Evolutionary conservation across 108 stramenopile genomes (phyloP).

Genomic region (Fistulifera pelliculosa): DNA sequence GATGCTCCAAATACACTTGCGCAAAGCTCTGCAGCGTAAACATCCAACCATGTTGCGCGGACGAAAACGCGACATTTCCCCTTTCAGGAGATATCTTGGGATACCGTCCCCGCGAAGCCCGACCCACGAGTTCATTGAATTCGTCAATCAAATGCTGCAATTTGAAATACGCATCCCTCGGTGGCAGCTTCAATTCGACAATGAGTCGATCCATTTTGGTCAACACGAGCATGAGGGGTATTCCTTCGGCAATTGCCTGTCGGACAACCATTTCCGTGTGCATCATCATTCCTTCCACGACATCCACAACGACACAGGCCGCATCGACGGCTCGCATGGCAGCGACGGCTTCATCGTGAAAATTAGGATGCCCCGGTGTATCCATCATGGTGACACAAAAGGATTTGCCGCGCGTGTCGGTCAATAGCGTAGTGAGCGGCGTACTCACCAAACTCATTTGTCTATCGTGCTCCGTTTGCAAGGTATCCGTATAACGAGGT

Average conservation of each 20-base stretch:
- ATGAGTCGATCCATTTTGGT: conserved; percentile 96
- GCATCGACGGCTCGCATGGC: conserved; percentile 83
- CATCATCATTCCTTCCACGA: conserved; percentile 93
- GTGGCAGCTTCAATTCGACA: conserved; percentile 91
- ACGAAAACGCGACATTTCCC: conserved; percentile 91
- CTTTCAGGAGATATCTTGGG: conserved; percentile 60
- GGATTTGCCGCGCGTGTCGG: conserved; percentile 84
- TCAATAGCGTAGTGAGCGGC: conserved; percentile 75
- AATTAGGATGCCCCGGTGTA: conserved; percentile 93
- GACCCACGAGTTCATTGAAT: conserved; percentile 65
- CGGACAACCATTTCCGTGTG: conserved; percentile 82
- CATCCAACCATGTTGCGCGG: conserved; percentile 81
- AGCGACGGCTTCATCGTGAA: conserved; percentile 91
- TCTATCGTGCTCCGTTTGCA: conserved; percentile 89
- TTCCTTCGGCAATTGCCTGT: conserved; percentile 70
- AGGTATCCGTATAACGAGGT: conserved; percentile 75
- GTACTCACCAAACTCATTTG: conserved; percentile 87
- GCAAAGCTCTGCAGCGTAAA: conserved; percentile 89
- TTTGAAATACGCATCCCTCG: conserved; percentile 93
- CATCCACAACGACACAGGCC: conserved; percentile 90
- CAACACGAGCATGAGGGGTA: conserved; percentile 76
- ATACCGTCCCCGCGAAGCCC: conserved; percentile 60
- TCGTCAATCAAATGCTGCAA: conserved; percentile 81
- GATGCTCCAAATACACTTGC: conserved; percentile 68
- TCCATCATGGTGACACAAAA: conserved; percentile 85